phyloP scores from a whole-genome alignment of 129 eudicot species.

The Flaveria ramosissima region DNA sequence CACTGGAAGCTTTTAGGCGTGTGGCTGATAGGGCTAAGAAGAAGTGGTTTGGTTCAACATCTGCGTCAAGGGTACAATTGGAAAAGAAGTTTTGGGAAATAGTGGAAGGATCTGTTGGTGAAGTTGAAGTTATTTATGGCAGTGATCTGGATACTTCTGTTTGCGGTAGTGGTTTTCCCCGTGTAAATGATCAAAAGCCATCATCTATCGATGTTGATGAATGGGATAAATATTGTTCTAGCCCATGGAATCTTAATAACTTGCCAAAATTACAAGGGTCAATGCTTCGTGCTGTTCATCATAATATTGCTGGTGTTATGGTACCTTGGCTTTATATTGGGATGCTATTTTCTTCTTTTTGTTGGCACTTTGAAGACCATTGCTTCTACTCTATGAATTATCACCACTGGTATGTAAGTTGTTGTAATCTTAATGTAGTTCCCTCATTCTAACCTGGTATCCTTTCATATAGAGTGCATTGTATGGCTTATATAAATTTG shows the following conservation, averaged over 20 bases:
- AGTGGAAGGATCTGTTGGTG: slow-evolving; percentile 94
- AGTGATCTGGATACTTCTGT: slow-evolving; percentile 96
- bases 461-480: slow-evolving; percentile 5
- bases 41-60: slow-evolving; percentile 86
- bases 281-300: slow-evolving; percentile 90
- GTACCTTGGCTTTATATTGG: slow-evolving; percentile 99
- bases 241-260: slow-evolving; percentile 99
- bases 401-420: slow-evolving; percentile 88
- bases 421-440: neutral
- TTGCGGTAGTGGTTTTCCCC: slow-evolving; percentile 96
- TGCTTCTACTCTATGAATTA: slow-evolving; percentile 99
- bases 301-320: slow-evolving; percentile 97
- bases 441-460: slow-evolving; percentile 4
- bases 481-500: slow-evolving; percentile 5
- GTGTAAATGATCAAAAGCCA: slow-evolving; percentile 62
- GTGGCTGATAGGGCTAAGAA: slow-evolving; percentile 86
- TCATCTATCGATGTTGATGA: slow-evolving; percentile 48
- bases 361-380: slow-evolving; percentile 99
- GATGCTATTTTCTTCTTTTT: slow-evolving; percentile 97
- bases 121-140: slow-evolving; percentile 96
- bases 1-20: slow-evolving; percentile 87
- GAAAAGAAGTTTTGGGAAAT: slow-evolving; percentile 99
- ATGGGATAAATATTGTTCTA: slow-evolving; percentile 79
- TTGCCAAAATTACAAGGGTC: slow-evolving; percentile 95
- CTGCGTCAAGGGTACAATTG: slow-evolving; percentile 66